Base-by-base conservation (phyloP, 2,329 filamentous ascomycete genomes). In the Penicillium sp. region DNA sequence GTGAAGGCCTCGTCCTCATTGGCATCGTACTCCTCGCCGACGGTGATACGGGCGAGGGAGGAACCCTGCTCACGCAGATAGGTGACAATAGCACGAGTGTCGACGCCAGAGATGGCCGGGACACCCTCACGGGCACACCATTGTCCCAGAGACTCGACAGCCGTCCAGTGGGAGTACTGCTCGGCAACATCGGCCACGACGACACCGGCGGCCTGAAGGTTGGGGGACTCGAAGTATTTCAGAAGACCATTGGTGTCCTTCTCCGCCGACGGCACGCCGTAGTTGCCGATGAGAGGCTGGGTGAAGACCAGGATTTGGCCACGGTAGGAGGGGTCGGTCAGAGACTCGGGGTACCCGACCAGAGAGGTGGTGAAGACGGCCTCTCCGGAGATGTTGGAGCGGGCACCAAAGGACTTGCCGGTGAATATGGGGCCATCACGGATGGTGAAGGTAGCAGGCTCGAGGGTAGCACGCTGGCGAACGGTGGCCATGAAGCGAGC, bases 341-440 rank as follows among this genome's bases (percentile, higher is more conserved):
- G 76, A 40, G 82, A 96, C 78, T 98, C 93, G 61, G 93, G 93
- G 72, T 98, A 98, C 65, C 93, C 93, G 52, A 98, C 93, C 48
- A 97, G 84, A 23, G 92, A 96, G 53, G 93, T 97, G 55, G 93
- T 97, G 79, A 98, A 98, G 71, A 97, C 93, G 40, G 93, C 93
- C 78, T 98, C 93, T 62, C 93, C 93, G 56, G 91, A 95, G 69
- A 97, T 88, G 80, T 96, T 98, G 71, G 87, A 83, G 72, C 95
- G 93, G 67, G 93, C 93, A 65, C 93, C 93, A 65, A 97, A 98
- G 52, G 92, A 95, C 70, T 88, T 95, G 69, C 93, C 93, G 64
- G 89, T 88, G 78, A 95, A 97, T 67, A 97, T 86, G 39, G 93
- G 93, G 54, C 93, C 93, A 76, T 95, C 89, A 75, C 88, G 87